Evolutionary conservation across 2,329 filamentous ascomycete genomes (phyloP).

Genomic region (Whalleya microplaca): DNA sequence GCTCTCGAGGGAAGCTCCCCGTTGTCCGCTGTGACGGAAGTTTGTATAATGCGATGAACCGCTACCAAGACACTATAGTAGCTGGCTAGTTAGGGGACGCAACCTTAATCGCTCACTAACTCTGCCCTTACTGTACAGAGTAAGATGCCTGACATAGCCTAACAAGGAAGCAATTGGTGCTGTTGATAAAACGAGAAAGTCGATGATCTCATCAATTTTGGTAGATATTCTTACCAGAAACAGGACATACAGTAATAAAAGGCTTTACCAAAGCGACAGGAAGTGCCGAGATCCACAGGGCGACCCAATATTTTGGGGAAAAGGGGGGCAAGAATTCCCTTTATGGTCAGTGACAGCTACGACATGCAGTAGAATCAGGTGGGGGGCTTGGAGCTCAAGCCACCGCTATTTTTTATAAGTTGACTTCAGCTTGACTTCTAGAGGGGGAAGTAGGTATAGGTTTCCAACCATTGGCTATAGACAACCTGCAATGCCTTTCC

Average conservation of each 20-base stretch:
- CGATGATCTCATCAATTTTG: slow-evolving; percentile 17
- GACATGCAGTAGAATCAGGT: slow-evolving; percentile 3
- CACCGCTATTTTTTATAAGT: not conserved
- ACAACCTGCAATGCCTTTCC: not conserved
- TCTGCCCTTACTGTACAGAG: not conserved
- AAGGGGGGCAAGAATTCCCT: not conserved
- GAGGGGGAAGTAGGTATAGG: not conserved
- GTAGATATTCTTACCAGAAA: slow-evolving; percentile 7
- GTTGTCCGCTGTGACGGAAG: not conserved
- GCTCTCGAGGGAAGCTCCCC: not conserved
- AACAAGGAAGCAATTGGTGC: not conserved
- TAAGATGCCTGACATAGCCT: not conserved
- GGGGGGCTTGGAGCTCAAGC: not conserved
- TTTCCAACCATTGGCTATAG: not conserved
- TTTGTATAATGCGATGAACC: not conserved
- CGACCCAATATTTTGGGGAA: not conserved
- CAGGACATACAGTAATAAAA: slow-evolving; percentile 20
- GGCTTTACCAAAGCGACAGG: not conserved
- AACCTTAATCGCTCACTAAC: not conserved
- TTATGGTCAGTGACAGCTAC: not conserved
- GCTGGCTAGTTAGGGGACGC: not conserved
- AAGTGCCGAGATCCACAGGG: slow-evolving; percentile 13
- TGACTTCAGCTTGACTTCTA: not conserved
- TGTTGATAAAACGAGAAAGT: too few species aligned
- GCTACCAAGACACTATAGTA: too few species aligned